Evolutionary conservation across 2,329 filamentous ascomycete species (phyloP), one percentile per base, ranked within the genome.

Genomic region (Aspergillus transmontanensis): DNA sequence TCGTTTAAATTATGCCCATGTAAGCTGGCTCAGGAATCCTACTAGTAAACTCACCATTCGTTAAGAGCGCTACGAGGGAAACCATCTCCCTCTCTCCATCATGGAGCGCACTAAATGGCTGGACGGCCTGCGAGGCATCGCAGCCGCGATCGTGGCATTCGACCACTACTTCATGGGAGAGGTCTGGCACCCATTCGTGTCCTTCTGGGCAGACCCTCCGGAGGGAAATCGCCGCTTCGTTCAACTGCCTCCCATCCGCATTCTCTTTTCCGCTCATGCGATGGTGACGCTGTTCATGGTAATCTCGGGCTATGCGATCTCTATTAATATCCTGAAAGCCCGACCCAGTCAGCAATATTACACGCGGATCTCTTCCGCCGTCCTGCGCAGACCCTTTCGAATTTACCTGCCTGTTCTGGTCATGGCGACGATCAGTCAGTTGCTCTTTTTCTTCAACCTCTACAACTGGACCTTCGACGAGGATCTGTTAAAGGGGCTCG

Each of bases 301-400:
- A 67, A 83, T 87, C 58, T 87, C 85, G 0, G 86, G 85, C 63
- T 87, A 87, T 64, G 85, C 85, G 7, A 75, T 87, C 19, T 82
- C 84, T 2, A 74, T 81, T 48, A 84, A 84, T 68, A 80, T 84
- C 0, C 66, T 86, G 62, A 74, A 73, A 30, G 57, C 64, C 26
- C 66, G 61, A 41, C 51, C 63, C 32, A 60, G 46, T 23, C 36
- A 61, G 11, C 57, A 63, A 14, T 66, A 66, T 21, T 56, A 67
- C 3, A 55, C 60, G 3, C 64, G 65, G 7, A 61, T 68, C 11
- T 64, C 66, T 9, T 71, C 68, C 10, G 68, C 69, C 32, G 60
- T 68, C 9, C 59, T 66, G 43, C 62, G 69, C 11, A 53, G 69
- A 21, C 41, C 63, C 10, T 67, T 71, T 51, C 69, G 69, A 23